Base-by-base conservation (phyloP, 2,329 filamentous ascomycete genomes). In the Trichoderma pleuroti region DNA sequence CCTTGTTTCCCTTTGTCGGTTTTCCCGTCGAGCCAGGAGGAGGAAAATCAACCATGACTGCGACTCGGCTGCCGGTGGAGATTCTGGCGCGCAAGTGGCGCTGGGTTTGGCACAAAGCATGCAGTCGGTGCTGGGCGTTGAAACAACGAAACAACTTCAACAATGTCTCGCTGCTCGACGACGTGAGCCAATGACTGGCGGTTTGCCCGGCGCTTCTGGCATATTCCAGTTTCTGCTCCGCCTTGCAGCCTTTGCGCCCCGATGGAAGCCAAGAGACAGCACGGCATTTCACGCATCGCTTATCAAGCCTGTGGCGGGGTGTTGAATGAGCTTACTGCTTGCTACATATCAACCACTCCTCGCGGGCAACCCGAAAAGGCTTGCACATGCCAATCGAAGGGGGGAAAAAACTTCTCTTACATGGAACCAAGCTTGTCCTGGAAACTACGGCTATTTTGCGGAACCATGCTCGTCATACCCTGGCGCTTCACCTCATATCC, bases 361-460 rank as follows among this genome's bases (percentile, higher is more conserved):
- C 18, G 21, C 12, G 65, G 39, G 32, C 34, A 34, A 49, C 32
- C 59, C 7, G 70, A 68, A 59, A 30, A 34, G 18, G 26, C 26
- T 71, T 62, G 65, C 65, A 71, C 70, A 71, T 71, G 66, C 52
- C 65, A 71, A 54, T 64, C 70, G 32, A 59, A 34, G 54, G 28
- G 26, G 26, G 8, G 18, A 32, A 60, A 60, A 34, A 56, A 65
- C 5, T 39, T 24, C 46, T 24, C 46, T 24, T 52, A 12, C 46
- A 24, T 49, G 42, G 32, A 32, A 18, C 36, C 54, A 67, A 66
- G 69, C 62, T 57, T 14, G 60, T 54, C 60, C 52, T 57, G 57
- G 54, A 54, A 42, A 32, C 21, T 46, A 68, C 69, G 69, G 69
- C 54, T 71, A 67, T 54, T 71, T 61, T 68, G 56, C 63, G 69